These are phyloP conservation scores for Leccinellum rugosiceps DNA, from an alignment of 768 basidiomycete species.

Conservation along the genomic window DNA sequence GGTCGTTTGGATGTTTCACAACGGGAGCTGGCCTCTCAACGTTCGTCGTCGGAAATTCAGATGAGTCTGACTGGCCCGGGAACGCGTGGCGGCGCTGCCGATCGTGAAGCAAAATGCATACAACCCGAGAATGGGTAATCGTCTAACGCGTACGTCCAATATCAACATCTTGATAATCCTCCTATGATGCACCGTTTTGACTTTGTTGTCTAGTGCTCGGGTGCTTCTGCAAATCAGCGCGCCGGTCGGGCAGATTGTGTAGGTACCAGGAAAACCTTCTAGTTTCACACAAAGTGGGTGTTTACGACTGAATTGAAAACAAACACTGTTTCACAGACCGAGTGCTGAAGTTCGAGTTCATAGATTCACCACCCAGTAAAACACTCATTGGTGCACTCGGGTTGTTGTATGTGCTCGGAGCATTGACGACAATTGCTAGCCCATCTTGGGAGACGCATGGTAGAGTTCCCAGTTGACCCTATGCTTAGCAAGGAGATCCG, in stretches of 20 bases:
- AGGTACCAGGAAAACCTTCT: constrained; percentile 96
- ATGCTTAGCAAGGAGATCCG: too few species aligned
- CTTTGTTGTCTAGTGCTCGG: constrained; percentile 64
- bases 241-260: constrained; percentile 97
- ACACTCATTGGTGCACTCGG: constrained; percentile 93
- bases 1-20: too few species aligned
- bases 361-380: constrained; percentile 97
- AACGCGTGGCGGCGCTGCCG: too few species aligned
- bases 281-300: constrained; percentile 99
- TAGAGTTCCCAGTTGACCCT: too few species aligned
- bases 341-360: constrained; percentile 73
- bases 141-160: constrained; percentile 79
- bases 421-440: constrained; percentile 91
- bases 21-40: too few species aligned
- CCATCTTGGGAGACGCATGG: constrained; percentile 96
- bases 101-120: constrained; percentile 99
- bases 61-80: too few species aligned
- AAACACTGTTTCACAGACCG: constrained; percentile 99
- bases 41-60: too few species aligned
- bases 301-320: constrained; percentile 92
- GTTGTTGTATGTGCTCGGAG: constrained; percentile 90
- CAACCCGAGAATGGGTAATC: constrained; percentile 96
- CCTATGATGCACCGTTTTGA: not conserved
- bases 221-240: constrained; percentile 95
- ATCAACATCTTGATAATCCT: not conserved